A percentile compares a stretch with the other conserved stretches of the same genome.
phyloP scores from a whole-genome alignment of 1,139 yeast genomes.

The Diutina neorugosa region DNA sequence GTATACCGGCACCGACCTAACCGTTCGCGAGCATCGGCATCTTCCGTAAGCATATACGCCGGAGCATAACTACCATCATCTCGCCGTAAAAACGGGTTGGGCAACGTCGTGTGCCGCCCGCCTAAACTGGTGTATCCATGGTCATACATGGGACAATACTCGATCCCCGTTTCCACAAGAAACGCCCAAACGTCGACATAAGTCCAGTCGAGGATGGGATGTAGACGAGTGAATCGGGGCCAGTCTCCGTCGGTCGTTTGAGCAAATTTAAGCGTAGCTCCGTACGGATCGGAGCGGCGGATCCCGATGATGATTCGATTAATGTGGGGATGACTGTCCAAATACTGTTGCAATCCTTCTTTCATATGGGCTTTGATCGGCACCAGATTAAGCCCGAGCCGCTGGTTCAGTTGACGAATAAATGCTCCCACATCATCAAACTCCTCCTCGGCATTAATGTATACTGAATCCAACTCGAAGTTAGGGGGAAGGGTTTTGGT shows the following conservation, averaged over 20 bases:
- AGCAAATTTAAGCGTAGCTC: slow-evolving; percentile 37
- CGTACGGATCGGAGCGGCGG: slow-evolving; percentile 71
- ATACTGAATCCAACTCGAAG: slow-evolving; percentile 42
- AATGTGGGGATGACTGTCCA: slow-evolving; percentile 32
- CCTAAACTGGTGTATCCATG: slow-evolving; percentile 76
- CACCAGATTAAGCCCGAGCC: slow-evolving; percentile 34
- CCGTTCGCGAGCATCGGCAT: slow-evolving; percentile 45
- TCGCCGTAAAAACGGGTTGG: slow-evolving; percentile 44
- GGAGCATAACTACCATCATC: slow-evolving; percentile 33
- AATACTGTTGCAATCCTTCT: slow-evolving; percentile 51
- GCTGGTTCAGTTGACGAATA: slow-evolving; percentile 25
- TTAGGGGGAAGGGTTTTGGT: slow-evolving; percentile 18
- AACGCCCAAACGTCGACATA: slow-evolving; percentile 71
- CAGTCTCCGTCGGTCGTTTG: slow-evolving; percentile 74
- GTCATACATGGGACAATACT: slow-evolving; percentile 64
- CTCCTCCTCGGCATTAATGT: slow-evolving; percentile 57
- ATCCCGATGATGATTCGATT: slow-evolving; percentile 72
- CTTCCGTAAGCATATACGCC: slow-evolving; percentile 51
- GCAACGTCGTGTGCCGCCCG: slow-evolving; percentile 51
- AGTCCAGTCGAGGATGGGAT: slow-evolving; percentile 76
- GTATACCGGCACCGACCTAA: slow-evolving; percentile 14
- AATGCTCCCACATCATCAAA: slow-evolving; percentile 47
- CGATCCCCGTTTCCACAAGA: slow-evolving; percentile 34
- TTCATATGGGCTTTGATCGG: slow-evolving; percentile 41
- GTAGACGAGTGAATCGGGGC: slow-evolving; percentile 74